phyloP scores from a whole-genome alignment of 2,329 filamentous ascomycete species.

The Colletotrichum acutatum region DNA sequence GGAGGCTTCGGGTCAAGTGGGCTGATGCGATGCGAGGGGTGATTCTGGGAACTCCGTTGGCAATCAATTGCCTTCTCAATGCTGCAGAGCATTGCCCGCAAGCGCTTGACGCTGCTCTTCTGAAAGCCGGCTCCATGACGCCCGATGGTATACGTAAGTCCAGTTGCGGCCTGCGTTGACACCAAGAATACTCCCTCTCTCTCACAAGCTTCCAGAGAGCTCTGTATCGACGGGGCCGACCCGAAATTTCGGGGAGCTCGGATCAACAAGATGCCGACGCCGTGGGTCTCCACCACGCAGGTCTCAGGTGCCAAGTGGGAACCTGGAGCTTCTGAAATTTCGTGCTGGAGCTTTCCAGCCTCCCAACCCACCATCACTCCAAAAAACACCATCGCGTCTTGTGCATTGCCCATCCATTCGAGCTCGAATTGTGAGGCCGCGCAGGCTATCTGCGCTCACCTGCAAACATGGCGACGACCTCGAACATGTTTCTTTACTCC shows the following conservation, averaged over 20 bases:
- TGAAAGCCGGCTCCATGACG: constrained; percentile 38
- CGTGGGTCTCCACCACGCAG: neutral
- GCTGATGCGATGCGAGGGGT: constrained; percentile 38
- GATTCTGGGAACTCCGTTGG: constrained; percentile 6
- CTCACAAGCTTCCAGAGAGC: constrained; percentile 2
- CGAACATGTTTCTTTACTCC: constrained; percentile 98
- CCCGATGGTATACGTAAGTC: neutral
- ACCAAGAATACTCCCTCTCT: neutral
- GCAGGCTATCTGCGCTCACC: constrained; percentile 62
- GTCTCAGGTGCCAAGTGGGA: constrained; percentile 26
- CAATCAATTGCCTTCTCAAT: constrained; percentile 34
- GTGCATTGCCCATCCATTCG: constrained; percentile 21
- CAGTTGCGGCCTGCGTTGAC: constrained; percentile 8
- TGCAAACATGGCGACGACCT: constrained; percentile 90
- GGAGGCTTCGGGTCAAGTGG: constrained; percentile 44
- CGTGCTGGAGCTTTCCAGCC: constrained; percentile 32
- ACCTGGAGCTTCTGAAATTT: constrained; percentile 36
- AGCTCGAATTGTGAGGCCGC: constrained; percentile 49
- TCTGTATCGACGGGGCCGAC: neutral
- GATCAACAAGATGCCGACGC: constrained; percentile 25
- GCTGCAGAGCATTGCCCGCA: constrained; percentile 39
- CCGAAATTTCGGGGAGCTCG: constrained; percentile 36
- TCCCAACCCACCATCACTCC: constrained; percentile 27
- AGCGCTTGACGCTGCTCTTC: constrained; percentile 38
- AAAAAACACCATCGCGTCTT: constrained; percentile 30